These are phyloP conservation scores for Aspergillus fischeri DNA, from an alignment of 2,329 filamentous ascomycete species.

Conservation along the genomic window DNA sequence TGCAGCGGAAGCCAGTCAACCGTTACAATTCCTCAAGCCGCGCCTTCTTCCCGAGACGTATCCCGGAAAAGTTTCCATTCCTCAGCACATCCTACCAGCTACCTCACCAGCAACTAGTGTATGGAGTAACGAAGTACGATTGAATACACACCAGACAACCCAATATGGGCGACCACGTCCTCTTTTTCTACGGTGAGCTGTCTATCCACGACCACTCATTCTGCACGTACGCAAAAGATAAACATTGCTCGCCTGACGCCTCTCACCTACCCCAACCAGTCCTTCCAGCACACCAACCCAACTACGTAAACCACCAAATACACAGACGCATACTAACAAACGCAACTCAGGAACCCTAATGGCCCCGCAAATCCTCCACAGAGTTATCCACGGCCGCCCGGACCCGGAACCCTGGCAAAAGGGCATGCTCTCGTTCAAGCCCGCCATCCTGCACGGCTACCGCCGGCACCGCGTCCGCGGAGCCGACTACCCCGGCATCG, in stretches of 20 bases:
- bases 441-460: conserved; percentile 71
- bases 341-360: conserved; percentile 58
- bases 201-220: background rate
- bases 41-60: background rate
- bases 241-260: background rate
- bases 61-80: background rate
- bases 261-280: background rate
- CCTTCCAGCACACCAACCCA: conserved; percentile 3
- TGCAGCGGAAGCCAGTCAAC: background rate
- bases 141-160: background rate
- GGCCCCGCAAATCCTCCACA: conserved; percentile 81
- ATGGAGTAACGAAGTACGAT: background rate
- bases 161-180: conserved; percentile 47
- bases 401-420: conserved; percentile 50
- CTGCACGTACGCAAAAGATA: background rate
- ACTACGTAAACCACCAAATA: background rate
- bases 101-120: background rate
- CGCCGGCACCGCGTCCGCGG: conserved; percentile 64
- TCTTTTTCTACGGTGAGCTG: conserved; percentile 60
- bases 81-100: background rate
- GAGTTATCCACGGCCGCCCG: conserved; percentile 67
- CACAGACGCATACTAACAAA: conserved; percentile 4
- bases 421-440: conserved; percentile 59
- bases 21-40: background rate
- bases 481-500: conserved; percentile 79